Conservation (phyloP, 306 rosid genomes). For the Hylodesmum podocarpum region DNA sequence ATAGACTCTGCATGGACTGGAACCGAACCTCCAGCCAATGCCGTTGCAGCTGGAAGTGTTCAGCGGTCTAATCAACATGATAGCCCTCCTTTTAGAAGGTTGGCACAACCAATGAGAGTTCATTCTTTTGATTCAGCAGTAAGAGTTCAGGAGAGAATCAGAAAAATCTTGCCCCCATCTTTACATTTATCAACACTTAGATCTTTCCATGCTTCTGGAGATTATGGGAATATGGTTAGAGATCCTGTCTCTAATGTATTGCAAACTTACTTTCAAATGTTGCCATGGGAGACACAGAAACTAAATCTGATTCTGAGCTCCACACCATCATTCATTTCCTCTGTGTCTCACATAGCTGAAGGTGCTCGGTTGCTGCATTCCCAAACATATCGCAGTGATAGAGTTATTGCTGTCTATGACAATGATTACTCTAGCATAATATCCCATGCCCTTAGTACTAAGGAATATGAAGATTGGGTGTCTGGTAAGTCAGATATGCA, state of each 20-base stretch:
- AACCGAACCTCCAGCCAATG: conserved; percentile 52
- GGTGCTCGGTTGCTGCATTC: conserved; percentile 88
- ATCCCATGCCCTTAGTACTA: conserved; percentile 85
- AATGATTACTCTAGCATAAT: conserved; percentile 91
- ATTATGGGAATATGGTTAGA: conserved; percentile 76
- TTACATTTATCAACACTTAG: conserved; percentile 54
- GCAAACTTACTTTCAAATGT: conserved; percentile 51
- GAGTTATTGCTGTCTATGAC: conserved; percentile 92
- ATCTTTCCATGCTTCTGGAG: conserved; percentile 94
- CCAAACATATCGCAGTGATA: conserved; percentile 52
- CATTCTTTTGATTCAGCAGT: conserved; percentile 89
- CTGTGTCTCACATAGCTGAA: conserved; percentile 62
- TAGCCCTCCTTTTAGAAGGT: conserved; percentile 51
- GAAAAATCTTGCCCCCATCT: conserved; percentile 57
- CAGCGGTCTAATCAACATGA: conserved; percentile 37
- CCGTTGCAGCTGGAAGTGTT: conserved; percentile 29
- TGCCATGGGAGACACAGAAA: conserved; percentile 71
- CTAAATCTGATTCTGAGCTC: conserved; percentile 55
- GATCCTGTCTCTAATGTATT: conserved; percentile 65
- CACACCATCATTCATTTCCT: conserved; percentile 66
- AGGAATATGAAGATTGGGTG: conserved; percentile 78
- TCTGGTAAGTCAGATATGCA: conserved; percentile 54
- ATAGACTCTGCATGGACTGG: conserved; percentile 98
- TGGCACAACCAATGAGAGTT: conserved; percentile 62
- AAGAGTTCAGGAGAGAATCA: conserved; percentile 62